Percentiles rank a stretch among this genome's conserved stretches.
Evolutionary conservation across 176 grass and related monocot genomes (phyloP).

Genomic region (Juncus inflexus): DNA sequence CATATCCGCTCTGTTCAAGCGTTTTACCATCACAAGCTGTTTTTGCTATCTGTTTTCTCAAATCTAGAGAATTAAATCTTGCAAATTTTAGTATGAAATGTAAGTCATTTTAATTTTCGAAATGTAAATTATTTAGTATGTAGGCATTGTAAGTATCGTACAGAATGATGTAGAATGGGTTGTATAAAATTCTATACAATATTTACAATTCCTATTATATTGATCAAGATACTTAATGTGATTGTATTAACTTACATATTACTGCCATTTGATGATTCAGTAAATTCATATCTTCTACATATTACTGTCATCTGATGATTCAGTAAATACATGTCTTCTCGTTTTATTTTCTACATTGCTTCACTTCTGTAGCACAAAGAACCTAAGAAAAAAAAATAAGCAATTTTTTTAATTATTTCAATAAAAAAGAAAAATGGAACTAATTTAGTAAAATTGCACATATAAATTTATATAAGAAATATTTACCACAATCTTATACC

Average conservation of each 20-base stretch:
- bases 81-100: too few relatives aligned
- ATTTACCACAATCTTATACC: constrained; percentile 85
- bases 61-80: too few relatives aligned
- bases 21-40: constrained; percentile 93
- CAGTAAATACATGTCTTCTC: constrained; percentile 49
- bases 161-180: too few relatives aligned
- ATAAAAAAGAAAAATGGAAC: not conserved
- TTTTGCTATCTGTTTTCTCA: too few relatives aligned
- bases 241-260: constrained; percentile 44
- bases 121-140: too few relatives aligned
- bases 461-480: constrained; percentile 15
- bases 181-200: too few relatives aligned
- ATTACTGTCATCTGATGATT: constrained; percentile 61
- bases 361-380: constrained; percentile 86
- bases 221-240: too few relatives aligned
- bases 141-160: too few relatives aligned
- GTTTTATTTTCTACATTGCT: constrained; percentile 78
- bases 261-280: constrained; percentile 54
- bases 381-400: constrained; percentile 49
- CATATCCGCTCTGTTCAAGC: constrained; percentile 74
- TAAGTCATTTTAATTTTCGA: too few relatives aligned
- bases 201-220: too few relatives aligned
- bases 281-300: constrained; percentile 70
- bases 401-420: not conserved
- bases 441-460: not conserved